Evolutionary conservation across 345 rosid species (phyloP), one percentile per base, ranked within the genome.

Genomic region (Geranium rotundifolium): DNA sequence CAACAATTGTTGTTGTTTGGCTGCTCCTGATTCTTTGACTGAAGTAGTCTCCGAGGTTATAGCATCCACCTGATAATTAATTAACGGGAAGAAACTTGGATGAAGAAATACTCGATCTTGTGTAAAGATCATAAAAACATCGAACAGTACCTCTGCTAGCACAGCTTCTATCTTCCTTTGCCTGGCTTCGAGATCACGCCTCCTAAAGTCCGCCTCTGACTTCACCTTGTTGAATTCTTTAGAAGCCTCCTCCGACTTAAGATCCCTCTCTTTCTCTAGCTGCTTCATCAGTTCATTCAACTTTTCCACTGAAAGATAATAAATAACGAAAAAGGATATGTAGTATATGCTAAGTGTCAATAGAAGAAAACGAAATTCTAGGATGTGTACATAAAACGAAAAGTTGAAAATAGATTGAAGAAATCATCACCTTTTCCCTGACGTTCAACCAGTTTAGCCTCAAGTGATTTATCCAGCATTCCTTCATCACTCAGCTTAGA

Each of bases 101-200:
- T 1, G 59, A 63, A 41, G 54, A 8, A 39, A 16, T 19, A 14
- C 31, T 56, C 31, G 34, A 56, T 17, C 59, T n/a, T 6, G 19
- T 49, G 7, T 7, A 27, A 29, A n/a, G 49, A 19, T 34, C 52
- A 34, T 10, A 0, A 63, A 19, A 50, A 29, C 60, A 4, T n/a
- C 17, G 1, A 4, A 57, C 54, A 65, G n/a, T 79, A 86, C 99
- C 90, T 78, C 82, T 60, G 82, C 80, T 54, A 90, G 72, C 14
- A 88, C 72, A 72, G 83, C 75, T 80, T 86, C 97, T 58, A 90
- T 84, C 64, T 84, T 76, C 71, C 64, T 80, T 72, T 88, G 97
- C 64, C 95, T 84, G 65, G 72, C 73, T 73, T 88, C 85, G 65
- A 93, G 86, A 31, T 84, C 81, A 54, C 17, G 75, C 79, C 82